Base-by-base conservation (phyloP, 208 protist genomes). In the Leishmania gerbilli region DNA sequence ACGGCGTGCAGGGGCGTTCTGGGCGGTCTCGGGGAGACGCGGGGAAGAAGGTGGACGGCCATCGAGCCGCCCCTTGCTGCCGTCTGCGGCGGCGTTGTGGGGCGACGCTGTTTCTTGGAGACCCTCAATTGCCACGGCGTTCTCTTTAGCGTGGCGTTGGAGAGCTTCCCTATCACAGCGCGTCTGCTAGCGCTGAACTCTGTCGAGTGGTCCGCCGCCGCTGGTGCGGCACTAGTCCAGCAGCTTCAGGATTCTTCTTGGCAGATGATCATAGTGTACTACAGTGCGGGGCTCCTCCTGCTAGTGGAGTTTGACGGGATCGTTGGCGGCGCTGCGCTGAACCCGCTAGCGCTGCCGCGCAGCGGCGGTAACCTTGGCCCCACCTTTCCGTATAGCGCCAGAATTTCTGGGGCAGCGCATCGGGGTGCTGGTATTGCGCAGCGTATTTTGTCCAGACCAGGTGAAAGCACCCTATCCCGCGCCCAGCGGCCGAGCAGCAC, bases 251-350 rank as follows among this genome's bases (percentile, higher is more conserved):
- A 37, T 1, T 9, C 56, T 37, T 71, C 79, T 19, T 92, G 87
- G 90, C 45, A 76, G 24, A 88, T 93, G 58, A 89, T 84, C 71
- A 92, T 91, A 88, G 53, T 91, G 27, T 89, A 90, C 77, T 76
- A 90, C 79, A 88, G 89, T 80, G 80, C 90, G 27, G 85, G 90
- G 80, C 85, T 92, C 24, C 88, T 84, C 34, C 76, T 82, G 2
- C 62, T 90, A n/a, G 84, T 90, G 37, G 84, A 91, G 31, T 74
- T 82, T 21, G 45, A 83, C 21, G 77, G 68, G 65, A 49, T 87
- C 5, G 80, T 88, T 45, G 21, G 85, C 2, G 84, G 83, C 21
- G 21, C 88, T 9, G 75, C 71, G 37, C 69, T 93, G 19, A 87
- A 68, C 19, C 84, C 88, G 19, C 84, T 83, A 6, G 77, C 84